Percentiles rank a stretch among this genome's conserved stretches.
These are phyloP conservation scores for Apiotrichum gamsii DNA, from an alignment of 1,284 basidiomycete genomes.

Conservation along the genomic window DNA sequence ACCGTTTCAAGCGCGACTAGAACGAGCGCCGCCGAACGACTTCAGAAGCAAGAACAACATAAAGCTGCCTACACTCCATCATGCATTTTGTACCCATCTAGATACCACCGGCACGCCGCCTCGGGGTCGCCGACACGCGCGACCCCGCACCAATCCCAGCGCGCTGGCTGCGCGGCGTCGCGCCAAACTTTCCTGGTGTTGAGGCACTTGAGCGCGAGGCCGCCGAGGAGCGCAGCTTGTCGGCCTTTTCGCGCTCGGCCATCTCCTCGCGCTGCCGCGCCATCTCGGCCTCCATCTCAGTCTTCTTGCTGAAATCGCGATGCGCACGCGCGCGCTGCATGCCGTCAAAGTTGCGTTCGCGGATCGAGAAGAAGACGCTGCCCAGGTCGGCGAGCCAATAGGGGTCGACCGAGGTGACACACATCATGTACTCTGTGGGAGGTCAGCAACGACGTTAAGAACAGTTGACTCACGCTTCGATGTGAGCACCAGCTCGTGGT, in stretches of 20 bases:
- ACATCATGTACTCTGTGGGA: conserved; percentile 74
- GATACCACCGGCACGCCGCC: conserved; percentile 48
- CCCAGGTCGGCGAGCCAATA: conserved; percentile 93
- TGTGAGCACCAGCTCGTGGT: conserved; percentile 90
- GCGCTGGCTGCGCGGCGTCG: conserved; percentile 59
- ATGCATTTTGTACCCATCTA: conserved; percentile 10
- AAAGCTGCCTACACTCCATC: too few species aligned
- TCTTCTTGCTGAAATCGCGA: conserved; percentile 79
- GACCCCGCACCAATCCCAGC: conserved; percentile 57
- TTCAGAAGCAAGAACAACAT: too few species aligned
- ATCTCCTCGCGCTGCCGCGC: conserved; percentile 73
- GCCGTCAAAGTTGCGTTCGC: conserved; percentile 91
- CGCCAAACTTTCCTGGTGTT: background rate
- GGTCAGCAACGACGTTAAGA: background rate
- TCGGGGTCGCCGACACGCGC: conserved; percentile 52
- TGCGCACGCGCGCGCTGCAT: conserved; percentile 62
- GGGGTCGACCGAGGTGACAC: conserved; percentile 89
- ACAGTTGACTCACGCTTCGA: conserved; percentile 58
- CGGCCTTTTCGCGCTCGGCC: conserved; percentile 52
- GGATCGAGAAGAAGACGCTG: conserved; percentile 89
- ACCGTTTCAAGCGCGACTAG: too few species aligned
- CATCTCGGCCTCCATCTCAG: conserved; percentile 80
- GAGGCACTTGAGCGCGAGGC: conserved; percentile 46
- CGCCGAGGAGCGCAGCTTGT: conserved; percentile 58
- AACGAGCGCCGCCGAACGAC: too few species aligned